phyloP scores from a whole-genome alignment of 768 basidiomycete species.

The Pleurotus citrinopileatus region DNA sequence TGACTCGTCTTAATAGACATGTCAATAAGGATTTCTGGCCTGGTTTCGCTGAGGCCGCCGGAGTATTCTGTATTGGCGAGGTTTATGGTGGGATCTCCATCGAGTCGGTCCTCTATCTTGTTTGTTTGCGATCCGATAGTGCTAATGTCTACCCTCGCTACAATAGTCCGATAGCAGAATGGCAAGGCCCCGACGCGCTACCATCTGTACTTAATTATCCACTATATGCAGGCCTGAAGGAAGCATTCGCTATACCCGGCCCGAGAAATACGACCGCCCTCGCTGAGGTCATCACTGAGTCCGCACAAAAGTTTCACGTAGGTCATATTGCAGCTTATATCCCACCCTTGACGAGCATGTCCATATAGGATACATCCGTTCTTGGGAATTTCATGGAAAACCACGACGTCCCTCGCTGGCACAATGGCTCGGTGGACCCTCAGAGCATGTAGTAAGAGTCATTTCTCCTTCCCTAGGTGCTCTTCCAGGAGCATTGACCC shows the following conservation, averaged over 20 bases:
- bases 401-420: conserved; percentile 75
- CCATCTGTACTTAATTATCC: conserved; percentile 76
- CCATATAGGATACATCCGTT: conserved; percentile 32
- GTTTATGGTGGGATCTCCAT: conserved; percentile 58
- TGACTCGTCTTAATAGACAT: conserved; percentile 45
- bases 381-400: conserved; percentile 83
- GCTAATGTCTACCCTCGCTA: conserved; percentile 1
- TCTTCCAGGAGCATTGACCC: not conserved
- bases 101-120: conserved; percentile 31
- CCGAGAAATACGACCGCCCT: conserved; percentile 58
- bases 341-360: conserved; percentile 12
- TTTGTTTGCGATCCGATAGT: not conserved
- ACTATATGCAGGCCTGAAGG: conserved; percentile 57
- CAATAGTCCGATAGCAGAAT: conserved; percentile 50
- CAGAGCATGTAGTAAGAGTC: conserved; percentile 60
- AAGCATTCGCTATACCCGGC: conserved; percentile 74
- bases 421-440: conserved; percentile 66
- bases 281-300: conserved; percentile 46
- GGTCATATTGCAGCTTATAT: conserved; percentile 8
- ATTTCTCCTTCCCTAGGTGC: not conserved
- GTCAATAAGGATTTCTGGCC: conserved; percentile 78
- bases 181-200: conserved; percentile 59
- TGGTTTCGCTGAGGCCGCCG: conserved; percentile 66
- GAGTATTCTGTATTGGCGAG: conserved; percentile 86
- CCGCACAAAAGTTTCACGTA: conserved; percentile 52